Evolutionary conservation across 2,329 filamentous ascomycete species (phyloP), one percentile per base, ranked within the genome.

Genomic region (Sarocladium oryzae): DNA sequence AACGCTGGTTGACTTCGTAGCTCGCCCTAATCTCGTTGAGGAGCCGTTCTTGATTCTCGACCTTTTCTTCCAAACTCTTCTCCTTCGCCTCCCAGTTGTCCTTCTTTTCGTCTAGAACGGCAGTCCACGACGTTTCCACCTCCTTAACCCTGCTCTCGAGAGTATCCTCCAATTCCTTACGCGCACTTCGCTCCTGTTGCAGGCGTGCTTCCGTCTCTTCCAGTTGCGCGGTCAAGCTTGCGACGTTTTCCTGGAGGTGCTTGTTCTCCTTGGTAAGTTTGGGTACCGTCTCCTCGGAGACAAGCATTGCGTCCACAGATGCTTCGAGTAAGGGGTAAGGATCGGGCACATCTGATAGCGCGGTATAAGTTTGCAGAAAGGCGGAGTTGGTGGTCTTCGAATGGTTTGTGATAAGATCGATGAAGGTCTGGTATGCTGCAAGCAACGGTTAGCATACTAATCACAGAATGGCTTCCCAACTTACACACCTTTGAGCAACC

Each of bases 11-110:
- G 51, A 99, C 93, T 68, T 99, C 93, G 64, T 96, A 96, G 71
- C 85, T 96, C 23, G 93, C 93, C 70, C 96, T 97, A 64, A 97
- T 83, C 67, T 99, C 95, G 63, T 88, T 96, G 58, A 99, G 70
- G 35, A 99, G 71, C 6, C 90, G 84, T 46, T 99, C 93, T 64
- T 99, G 92, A 60, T 86, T 95, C 66, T 96, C 92, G 2, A 95
- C 77, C 70, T 96, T 97, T 60, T 97, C 92, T 62, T 96, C 90
- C 54, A 96, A 70, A 24, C 81, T 84, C 71, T 88, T 88, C 72
- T 99, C 93, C 65, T 95, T 96, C 8, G 92, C 85, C 51, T 87
- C 84, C 93, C 93, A 99, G 63, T 99, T 99, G 66, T 92, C 89
- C 61, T 89, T 86, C 70, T 96, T 96, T 74, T 99, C 93, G 52